phyloP scores from a whole-genome alignment of 108 stramenopile genomes.

The Chaetoceros muelleri region DNA sequence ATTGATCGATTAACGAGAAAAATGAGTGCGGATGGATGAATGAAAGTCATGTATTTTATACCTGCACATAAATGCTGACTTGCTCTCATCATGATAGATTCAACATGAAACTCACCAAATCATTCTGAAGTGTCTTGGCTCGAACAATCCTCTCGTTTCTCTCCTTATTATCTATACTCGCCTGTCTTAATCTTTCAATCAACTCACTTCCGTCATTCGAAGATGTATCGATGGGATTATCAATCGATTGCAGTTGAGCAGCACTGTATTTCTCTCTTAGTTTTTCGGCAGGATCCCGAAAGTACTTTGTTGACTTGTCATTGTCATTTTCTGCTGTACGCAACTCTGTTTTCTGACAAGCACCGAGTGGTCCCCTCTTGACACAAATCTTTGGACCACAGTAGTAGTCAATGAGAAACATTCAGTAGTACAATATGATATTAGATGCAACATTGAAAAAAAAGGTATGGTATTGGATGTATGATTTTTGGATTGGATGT shows the following conservation, averaged over 20 bases:
- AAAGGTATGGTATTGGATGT: background rate
- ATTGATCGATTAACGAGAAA: background rate
- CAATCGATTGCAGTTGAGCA: background rate
- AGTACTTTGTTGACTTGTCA: slow-evolving; percentile 65
- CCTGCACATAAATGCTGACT: background rate
- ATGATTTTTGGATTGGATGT: background rate
- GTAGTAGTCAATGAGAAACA: background rate
- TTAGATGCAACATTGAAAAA: background rate
- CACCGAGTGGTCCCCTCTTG: slow-evolving; percentile 74
- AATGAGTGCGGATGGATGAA: background rate
- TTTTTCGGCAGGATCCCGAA: slow-evolving; percentile 35
- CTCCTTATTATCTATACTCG: slow-evolving; percentile 66
- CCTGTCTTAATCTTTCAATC: slow-evolving; percentile 52
- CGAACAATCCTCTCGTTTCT: slow-evolving; percentile 57
- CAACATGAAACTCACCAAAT: slow-evolving; percentile 37
- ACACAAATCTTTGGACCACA: slow-evolving; percentile 39
- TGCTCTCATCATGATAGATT: too few relatives aligned
- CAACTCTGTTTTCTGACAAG: slow-evolving; percentile 50
- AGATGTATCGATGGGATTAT: slow-evolving; percentile 4
- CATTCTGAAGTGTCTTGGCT: slow-evolving; percentile 62
- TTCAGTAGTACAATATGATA: background rate
- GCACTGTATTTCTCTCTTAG: slow-evolving; percentile 21
- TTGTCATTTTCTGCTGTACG: slow-evolving; percentile 73
- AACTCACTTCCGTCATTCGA: slow-evolving; percentile 45
- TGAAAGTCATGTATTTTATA: too few relatives aligned